Conservation (phyloP, 1,284 basidiomycete species). For the Trichosporon sp. region DNA sequence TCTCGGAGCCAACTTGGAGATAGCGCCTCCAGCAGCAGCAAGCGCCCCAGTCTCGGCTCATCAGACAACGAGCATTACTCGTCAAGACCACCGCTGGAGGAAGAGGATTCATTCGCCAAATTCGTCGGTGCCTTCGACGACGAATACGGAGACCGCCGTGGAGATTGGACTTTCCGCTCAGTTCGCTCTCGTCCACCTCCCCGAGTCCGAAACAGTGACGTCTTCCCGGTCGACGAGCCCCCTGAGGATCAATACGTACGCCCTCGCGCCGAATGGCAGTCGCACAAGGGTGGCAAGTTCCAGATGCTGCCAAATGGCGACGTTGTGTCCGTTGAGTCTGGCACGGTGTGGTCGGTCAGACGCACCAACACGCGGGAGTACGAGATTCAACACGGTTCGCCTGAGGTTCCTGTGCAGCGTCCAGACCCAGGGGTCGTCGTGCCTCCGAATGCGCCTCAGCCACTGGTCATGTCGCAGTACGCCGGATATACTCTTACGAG, state of each 20-base stretch:
- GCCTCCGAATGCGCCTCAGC: constrained; percentile 19
- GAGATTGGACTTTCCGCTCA: constrained; percentile 57
- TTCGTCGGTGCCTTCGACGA: constrained; percentile 59
- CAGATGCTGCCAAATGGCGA: constrained; percentile 49
- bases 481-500: constrained; percentile 37
- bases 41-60: constrained; percentile 3
- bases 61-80: neutral
- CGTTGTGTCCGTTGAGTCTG: constrained; percentile 44
- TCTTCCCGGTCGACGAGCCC: constrained; percentile 17
- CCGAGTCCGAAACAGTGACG: neutral
- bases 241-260: constrained; percentile 6
- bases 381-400: constrained; percentile 44
- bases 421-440: constrained; percentile 2
- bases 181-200: constrained; percentile 27
- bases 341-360: constrained; percentile 46
- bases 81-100: constrained; percentile 35
- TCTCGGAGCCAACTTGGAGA: constrained; percentile 49
- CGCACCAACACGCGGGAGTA: constrained; percentile 46
- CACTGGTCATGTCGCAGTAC: constrained; percentile 20
- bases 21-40: constrained; percentile 25
- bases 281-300: constrained; percentile 50
- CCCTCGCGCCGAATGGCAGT: constrained; percentile 51
- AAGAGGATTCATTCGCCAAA: constrained; percentile 58
- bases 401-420: constrained; percentile 1
- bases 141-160: constrained; percentile 57